Evolutionary conservation across 768 basidiomycete species (phyloP).

Genomic region (Favolaschia claudopus): DNA sequence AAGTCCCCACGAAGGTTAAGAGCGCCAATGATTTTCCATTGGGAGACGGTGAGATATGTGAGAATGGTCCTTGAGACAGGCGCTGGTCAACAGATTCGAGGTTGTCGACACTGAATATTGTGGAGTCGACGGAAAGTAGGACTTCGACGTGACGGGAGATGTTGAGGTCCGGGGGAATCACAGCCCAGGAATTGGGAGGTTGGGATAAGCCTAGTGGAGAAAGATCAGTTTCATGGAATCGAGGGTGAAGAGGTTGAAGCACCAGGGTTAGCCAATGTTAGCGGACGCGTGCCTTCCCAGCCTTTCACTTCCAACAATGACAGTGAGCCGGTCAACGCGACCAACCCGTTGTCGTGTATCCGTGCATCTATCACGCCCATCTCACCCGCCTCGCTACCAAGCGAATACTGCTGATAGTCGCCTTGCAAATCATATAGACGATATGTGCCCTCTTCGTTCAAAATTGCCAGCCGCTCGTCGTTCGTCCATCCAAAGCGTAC

Average conservation of each 20-base stretch:
- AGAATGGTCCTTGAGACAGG: constrained; percentile 88
- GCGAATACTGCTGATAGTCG: constrained; percentile 84
- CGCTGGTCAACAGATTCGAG: constrained; percentile 90
- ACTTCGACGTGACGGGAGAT: constrained; percentile 92
- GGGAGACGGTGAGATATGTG: constrained; percentile 87
- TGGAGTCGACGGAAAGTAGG: constrained; percentile 79
- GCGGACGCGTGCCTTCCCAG: constrained; percentile 82
- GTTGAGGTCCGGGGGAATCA: constrained; percentile 90
- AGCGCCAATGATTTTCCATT: constrained; percentile 93
- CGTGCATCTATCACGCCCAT: constrained; percentile 85
- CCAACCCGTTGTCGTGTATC: constrained; percentile 87
- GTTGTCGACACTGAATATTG: constrained; percentile 87
- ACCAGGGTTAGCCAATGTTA: constrained; percentile 80
- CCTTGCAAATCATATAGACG: constrained; percentile 88
- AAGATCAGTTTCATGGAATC: constrained; percentile 11
- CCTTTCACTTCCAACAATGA: constrained; percentile 86
- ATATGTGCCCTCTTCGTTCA: constrained; percentile 94
- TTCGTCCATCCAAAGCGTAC: constrained; percentile 84
- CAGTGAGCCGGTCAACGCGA: constrained; percentile 81
- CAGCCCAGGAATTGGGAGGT: constrained; percentile 84
- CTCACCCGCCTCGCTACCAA: constrained; percentile 84
- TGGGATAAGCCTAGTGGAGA: constrained; percentile 66
- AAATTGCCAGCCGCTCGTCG: constrained; percentile 82
- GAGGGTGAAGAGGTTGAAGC: constrained; percentile 32
- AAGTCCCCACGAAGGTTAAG: constrained; percentile 70